phyloP scores from a whole-genome alignment of 129 eudicot genomes.

The Chrysanthemum makinoi region DNA sequence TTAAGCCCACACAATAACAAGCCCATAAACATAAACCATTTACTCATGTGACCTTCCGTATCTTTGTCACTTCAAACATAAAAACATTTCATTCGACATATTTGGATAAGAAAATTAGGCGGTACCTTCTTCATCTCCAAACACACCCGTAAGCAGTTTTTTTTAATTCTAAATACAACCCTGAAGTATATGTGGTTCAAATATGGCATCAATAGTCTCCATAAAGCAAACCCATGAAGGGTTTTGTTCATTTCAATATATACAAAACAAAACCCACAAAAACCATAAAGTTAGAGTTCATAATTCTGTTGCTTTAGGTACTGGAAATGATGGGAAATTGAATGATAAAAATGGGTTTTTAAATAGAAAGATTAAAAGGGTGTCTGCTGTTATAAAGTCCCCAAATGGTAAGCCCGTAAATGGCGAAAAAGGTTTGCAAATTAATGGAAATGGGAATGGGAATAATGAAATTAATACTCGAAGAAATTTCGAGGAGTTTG shows the following conservation, averaged over 20 bases:
- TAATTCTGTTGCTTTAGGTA: constrained; percentile 25
- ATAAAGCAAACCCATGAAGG: constrained; percentile 59
- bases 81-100: constrained; percentile 2
- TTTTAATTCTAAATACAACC: background rate
- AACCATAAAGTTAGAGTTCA: constrained; percentile 26
- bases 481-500: constrained; percentile 63
- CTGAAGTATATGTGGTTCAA: constrained; percentile 21
- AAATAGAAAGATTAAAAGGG: constrained; percentile 39
- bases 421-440: constrained; percentile 31
- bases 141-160: background rate
- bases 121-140: constrained; percentile 18
- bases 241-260: constrained; percentile 39
- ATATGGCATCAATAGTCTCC: constrained; percentile 61
- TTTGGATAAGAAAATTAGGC: constrained; percentile 40
- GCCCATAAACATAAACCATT: background rate
- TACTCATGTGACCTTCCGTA: too few species aligned
- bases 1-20: constrained; percentile 1
- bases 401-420: constrained; percentile 42
- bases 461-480: constrained; percentile 28
- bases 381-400: constrained; percentile 39
- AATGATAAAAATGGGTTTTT: constrained; percentile 29
- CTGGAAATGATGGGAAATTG: constrained; percentile 23
- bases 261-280: constrained; percentile 14
- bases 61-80: too few species aligned
- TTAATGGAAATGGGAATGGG: constrained; percentile 28